Conservation (phyloP, 805 yeast genomes). For the Tetrapisispora arboricola region DNA sequence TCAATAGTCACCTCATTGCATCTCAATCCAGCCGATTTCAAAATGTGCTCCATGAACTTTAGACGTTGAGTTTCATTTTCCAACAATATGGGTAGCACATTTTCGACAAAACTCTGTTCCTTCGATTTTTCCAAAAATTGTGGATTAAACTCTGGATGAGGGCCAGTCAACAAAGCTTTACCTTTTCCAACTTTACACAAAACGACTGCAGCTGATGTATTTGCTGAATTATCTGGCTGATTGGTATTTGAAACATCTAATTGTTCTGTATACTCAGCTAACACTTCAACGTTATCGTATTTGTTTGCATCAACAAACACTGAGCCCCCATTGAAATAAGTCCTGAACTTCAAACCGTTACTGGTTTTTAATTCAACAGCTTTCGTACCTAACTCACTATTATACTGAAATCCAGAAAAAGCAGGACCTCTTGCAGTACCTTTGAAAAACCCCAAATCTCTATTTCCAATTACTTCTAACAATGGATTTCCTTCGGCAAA, state of each 20-base stretch:
- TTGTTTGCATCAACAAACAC: constrained; percentile 67
- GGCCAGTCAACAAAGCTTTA: constrained; percentile 63
- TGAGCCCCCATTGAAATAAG: constrained; percentile 85
- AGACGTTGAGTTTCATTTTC: constrained; percentile 40
- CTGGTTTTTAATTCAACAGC: constrained; percentile 42
- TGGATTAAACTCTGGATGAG: constrained; percentile 83
- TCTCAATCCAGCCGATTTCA: constrained; percentile 53
- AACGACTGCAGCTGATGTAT: constrained; percentile 60
- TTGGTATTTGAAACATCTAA: constrained; percentile 39
- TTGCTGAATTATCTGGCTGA: constrained; percentile 19
- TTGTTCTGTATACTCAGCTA: constrained; percentile 56
- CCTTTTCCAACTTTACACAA: constrained; percentile 59
- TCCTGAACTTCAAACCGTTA: constrained; percentile 21
- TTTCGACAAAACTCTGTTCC: constrained; percentile 24
- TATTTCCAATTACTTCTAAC: constrained; percentile 74
- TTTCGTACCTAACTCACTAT: constrained; percentile 64
- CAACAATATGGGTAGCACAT: constrained; percentile 34
- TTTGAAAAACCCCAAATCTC: constrained; percentile 76
- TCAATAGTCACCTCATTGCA: constrained; percentile 45
- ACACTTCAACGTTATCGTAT: constrained; percentile 50
- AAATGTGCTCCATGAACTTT: constrained; percentile 45
- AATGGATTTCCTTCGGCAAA: constrained; percentile 65
- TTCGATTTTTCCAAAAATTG: constrained; percentile 33
- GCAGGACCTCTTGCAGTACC: constrained; percentile 80
- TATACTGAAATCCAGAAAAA: constrained; percentile 69